Evolutionary conservation across 495 filamentous ascomycete species (phyloP), one percentile per base, ranked within the genome.

Genomic region (Penicillium cataractarum): DNA sequence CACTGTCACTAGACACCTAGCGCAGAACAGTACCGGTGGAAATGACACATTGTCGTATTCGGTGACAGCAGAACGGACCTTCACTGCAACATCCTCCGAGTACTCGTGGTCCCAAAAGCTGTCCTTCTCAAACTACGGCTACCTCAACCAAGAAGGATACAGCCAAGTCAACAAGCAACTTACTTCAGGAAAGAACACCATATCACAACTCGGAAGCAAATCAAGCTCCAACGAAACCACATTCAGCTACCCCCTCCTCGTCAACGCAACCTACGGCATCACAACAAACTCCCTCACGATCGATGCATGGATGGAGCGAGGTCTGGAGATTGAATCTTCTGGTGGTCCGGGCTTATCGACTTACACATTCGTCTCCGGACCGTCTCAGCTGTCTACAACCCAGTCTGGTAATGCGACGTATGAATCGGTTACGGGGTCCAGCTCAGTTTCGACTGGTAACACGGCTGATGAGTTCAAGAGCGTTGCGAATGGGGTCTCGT

Each of bases 221-320:
- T 13, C 58, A 26, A 51, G 15, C 51, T 44, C 66, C 13, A 65
- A 82, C 55, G 64, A 67, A 6, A 72, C 80, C 10, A 75, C 67
- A 5, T 92, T 90, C 74, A 67, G 66, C 9, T 93, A 92, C 65
- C 90, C 90, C 3, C 64, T 94, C 0, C 79, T 75, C 53, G 84
- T 86, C 19, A 86, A 87, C 57, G 82, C 82, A 6, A 79, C 83
- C 2, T 87, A 84, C 61, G 52, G 79, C 27, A 66, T 74, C 17
- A 53, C 75, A 0, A 49, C 76, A 31, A 84, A 84, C 2, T 86
- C 85, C 55, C 74, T 88, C 50, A 80, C 82, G 29, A 88, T 93
- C 48, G 77, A 78, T 52, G 89, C 84, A 0, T 74, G 75, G 24
- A 72, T 94, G 26, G 68, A 74, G 35, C 86, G 89, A 51, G 87